Conservation (phyloP, 768 basidiomycete genomes). For the Porpolomopsis calyptriformis region DNA sequence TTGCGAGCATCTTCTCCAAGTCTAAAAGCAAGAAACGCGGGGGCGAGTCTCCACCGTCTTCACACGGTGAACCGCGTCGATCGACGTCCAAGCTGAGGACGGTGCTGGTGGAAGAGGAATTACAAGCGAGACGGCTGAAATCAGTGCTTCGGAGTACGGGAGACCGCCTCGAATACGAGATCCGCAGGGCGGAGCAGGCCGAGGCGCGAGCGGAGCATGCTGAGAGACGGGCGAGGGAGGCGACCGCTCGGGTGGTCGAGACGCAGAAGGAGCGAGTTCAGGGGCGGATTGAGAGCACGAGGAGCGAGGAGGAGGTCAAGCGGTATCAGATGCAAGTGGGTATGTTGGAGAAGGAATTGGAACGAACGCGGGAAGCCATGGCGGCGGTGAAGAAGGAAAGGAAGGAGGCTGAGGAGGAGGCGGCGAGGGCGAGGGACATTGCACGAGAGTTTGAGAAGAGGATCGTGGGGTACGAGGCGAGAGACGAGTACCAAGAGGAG, state of each 20-base stretch:
- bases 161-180: conserved; percentile 48
- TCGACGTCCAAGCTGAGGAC: conserved; percentile 32
- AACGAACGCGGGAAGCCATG: conserved; percentile 25
- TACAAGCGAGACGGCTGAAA: conserved; percentile 45
- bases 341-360: conserved; percentile 33
- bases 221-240: conserved; percentile 37
- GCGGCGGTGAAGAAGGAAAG: conserved; percentile 23
- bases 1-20: conserved; percentile 25
- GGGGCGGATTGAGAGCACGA: conserved; percentile 3
- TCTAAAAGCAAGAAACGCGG: conserved; percentile 25
- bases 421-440: conserved; percentile 32
- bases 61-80: conserved; percentile 25
- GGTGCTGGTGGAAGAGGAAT: conserved; percentile 41
- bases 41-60: conserved; percentile 21
- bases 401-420: conserved; percentile 33
- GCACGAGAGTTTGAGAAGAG: conserved; percentile 33
- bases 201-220: conserved; percentile 40
- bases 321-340: conserved; percentile 38
- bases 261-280: conserved; percentile 28
- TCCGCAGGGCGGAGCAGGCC: conserved; percentile 41
- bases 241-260: conserved; percentile 24
- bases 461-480: conserved; percentile 34
- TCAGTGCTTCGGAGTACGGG: conserved; percentile 38
- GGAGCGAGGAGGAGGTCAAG: conserved; percentile 31
- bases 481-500: conserved; percentile 34